Percentiles rank a stretch among this genome's conserved stretches.
Evolutionary conservation across 768 basidiomycete species (phyloP).

Genomic region (Leucocoprinus leucothites): DNA sequence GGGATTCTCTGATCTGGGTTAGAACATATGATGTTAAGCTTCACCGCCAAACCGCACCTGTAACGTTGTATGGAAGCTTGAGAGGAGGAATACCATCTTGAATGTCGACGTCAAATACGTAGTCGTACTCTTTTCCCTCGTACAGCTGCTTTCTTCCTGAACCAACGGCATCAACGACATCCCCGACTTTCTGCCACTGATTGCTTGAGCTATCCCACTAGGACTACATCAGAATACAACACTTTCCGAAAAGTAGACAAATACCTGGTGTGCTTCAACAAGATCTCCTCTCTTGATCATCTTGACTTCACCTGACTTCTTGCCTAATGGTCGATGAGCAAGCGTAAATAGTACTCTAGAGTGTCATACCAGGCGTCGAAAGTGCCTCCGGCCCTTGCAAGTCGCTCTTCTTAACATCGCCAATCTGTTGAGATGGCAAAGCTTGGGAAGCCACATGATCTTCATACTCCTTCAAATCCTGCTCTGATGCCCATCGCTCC

Average conservation of each 20-base stretch:
- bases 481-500: conserved; percentile 69
- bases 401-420: conserved; percentile 91
- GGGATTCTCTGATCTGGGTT: conserved; percentile 71
- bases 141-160: conserved; percentile 89
- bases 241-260: conserved; percentile 12
- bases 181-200: conserved; percentile 92
- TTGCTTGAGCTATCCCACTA: conserved; percentile 76
- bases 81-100: conserved; percentile 89
- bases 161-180: conserved; percentile 94
- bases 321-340: conserved; percentile 46
- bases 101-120: conserved; percentile 98
- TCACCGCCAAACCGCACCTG: conserved; percentile 46
- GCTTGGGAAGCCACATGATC: conserved; percentile 74
- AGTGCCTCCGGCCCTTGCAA: conserved; percentile 86
- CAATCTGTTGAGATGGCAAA: conserved; percentile 82
- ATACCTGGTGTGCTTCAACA: conserved; percentile 90
- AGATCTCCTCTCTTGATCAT: conserved; percentile 80
- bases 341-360: not conserved
- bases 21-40: conserved; percentile 1
- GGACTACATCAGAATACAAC: not conserved
- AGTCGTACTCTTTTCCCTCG: conserved; percentile 94
- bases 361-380: conserved; percentile 55
- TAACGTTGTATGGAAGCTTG: conserved; percentile 90
- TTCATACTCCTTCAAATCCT: conserved; percentile 68
- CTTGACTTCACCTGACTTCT: conserved; percentile 88